Evolutionary conservation across 768 basidiomycete species (phyloP).

Genomic region (Termitomyces sp.): DNA sequence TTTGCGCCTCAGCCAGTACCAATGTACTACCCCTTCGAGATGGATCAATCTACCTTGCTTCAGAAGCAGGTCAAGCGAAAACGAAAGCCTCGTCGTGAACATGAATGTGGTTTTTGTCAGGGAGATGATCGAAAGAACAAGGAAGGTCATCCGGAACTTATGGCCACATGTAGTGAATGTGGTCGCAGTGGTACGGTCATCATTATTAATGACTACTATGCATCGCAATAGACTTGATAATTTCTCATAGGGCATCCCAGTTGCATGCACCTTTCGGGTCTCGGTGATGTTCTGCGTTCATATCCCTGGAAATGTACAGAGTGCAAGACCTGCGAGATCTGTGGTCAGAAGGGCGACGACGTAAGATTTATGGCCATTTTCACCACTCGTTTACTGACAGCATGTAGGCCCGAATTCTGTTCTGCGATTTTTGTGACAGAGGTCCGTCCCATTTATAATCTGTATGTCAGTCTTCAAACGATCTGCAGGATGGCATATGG

Average conservation of each 20-base stretch:
- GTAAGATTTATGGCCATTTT: conserved; percentile 43
- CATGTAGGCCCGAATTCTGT: conserved; percentile 67
- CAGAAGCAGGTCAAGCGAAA: conserved; percentile 44
- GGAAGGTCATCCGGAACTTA: conserved; percentile 48
- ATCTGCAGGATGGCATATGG: conserved; percentile 73
- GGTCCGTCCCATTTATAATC: conserved; percentile 36
- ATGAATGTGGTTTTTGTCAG: conserved; percentile 74
- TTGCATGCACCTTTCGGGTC: conserved; percentile 63
- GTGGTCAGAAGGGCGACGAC: conserved; percentile 80
- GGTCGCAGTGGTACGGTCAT: conserved; percentile 66
- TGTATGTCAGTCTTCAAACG: conserved; percentile 4
- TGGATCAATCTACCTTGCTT: conserved; percentile 33
- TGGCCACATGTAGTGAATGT: conserved; percentile 81
- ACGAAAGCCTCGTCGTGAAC: conserved; percentile 45
- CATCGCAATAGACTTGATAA: not conserved
- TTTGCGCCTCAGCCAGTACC: conserved; percentile 63
- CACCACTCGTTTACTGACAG: conserved; percentile 11
- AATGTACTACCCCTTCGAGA: conserved; percentile 45
- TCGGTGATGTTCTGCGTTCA: conserved; percentile 54
- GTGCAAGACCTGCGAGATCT: conserved; percentile 91
- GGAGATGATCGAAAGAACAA: conserved; percentile 61
- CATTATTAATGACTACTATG: conserved; percentile 4
- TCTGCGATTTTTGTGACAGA: conserved; percentile 94
- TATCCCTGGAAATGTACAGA: conserved; percentile 89
- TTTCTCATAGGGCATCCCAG: conserved; percentile 68